These are phyloP conservation scores for Baudoinia panamericana DNA, from an alignment of 495 filamentous ascomycete species.

Conservation along the genomic window DNA sequence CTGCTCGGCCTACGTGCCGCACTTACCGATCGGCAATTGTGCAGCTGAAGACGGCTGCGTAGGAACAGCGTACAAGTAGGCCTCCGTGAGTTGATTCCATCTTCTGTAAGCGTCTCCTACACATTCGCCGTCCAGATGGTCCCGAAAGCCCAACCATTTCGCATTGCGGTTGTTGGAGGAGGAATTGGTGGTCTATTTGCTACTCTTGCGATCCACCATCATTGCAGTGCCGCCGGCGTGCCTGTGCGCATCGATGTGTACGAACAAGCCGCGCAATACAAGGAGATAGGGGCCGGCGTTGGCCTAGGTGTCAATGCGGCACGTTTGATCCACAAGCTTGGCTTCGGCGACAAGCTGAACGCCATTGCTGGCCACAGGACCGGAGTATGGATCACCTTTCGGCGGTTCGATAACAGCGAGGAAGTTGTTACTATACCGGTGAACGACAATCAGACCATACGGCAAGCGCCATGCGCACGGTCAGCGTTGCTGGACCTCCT, in stretches of 20 bases:
- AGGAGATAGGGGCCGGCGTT: constrained; percentile 18
- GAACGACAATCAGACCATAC: constrained; percentile 11
- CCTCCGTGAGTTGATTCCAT: too few relatives aligned
- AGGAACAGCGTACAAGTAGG: too few relatives aligned
- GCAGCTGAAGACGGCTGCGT: too few relatives aligned
- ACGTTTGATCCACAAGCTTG: constrained; percentile 14
- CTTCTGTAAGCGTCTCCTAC: too few relatives aligned
- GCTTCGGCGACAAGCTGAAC: constrained; percentile 14
- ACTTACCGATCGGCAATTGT: too few relatives aligned
- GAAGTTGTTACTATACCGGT: constrained; percentile 19
- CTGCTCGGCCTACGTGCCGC: too few relatives aligned
- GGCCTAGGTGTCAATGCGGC: constrained; percentile 17
- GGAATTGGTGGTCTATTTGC: constrained; percentile 18
- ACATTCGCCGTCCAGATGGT: too few relatives aligned
- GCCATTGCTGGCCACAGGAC: constrained; percentile 13
- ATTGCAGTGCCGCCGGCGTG: constrained; percentile 4
- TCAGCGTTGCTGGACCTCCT: constrained; percentile 16
- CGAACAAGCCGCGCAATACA: constrained; percentile 18
- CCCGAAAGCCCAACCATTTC: neutral
- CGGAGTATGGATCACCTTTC: constrained; percentile 16
- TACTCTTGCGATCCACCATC: constrained; percentile 17
- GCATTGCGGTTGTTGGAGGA: constrained; percentile 17
- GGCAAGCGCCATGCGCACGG: constrained; percentile 17
- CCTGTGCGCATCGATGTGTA: constrained; percentile 18
- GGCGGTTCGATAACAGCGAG: constrained; percentile 15